Conservation (phyloP, 345 rosid species). For the Atalantia buxifolia region DNA sequence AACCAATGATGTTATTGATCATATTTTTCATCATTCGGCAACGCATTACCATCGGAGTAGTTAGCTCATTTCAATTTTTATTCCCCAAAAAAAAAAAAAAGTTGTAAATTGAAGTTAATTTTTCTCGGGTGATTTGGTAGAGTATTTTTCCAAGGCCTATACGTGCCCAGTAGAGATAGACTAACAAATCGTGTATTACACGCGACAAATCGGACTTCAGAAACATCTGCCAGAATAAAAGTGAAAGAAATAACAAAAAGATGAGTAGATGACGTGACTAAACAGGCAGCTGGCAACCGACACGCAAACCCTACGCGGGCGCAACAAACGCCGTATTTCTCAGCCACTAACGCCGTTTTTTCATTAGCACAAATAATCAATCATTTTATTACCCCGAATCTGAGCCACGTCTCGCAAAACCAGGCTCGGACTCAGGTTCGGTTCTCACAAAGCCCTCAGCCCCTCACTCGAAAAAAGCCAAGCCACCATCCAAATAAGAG, state of each 20-base stretch:
- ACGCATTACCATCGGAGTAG: too few relatives aligned
- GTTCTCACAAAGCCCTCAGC: conserved; percentile 18
- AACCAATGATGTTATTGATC: background rate
- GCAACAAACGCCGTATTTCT: conserved; percentile 38
- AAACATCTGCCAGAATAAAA: background rate
- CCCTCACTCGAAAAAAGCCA: conserved; percentile 26
- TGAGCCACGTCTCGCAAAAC: background rate
- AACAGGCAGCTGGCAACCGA: conserved; percentile 14
- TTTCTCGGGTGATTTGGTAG: too few relatives aligned
- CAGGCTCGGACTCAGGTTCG: conserved; percentile 46
- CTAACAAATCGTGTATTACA: background rate
- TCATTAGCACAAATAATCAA: conserved; percentile 17
- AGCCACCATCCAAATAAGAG: conserved; percentile 23
- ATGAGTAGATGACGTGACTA: conserved; percentile 22
- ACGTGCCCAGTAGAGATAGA: background rate
- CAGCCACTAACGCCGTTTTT: conserved; percentile 28
- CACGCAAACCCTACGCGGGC: conserved; percentile 33
- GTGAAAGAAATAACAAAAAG: conserved; percentile 17
- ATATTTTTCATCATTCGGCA: background rate
- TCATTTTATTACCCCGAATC: conserved; percentile 39
- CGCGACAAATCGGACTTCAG: background rate
- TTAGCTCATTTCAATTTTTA: too few relatives aligned
- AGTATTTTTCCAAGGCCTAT: too few relatives aligned
- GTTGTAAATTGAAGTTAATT: too few relatives aligned
- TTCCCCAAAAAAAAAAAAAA: too few relatives aligned